Percentiles rank a stretch among this genome's conserved stretches.
Conservation (phyloP, 805 yeast species). For the Kuraishia floccosa region DNA sequence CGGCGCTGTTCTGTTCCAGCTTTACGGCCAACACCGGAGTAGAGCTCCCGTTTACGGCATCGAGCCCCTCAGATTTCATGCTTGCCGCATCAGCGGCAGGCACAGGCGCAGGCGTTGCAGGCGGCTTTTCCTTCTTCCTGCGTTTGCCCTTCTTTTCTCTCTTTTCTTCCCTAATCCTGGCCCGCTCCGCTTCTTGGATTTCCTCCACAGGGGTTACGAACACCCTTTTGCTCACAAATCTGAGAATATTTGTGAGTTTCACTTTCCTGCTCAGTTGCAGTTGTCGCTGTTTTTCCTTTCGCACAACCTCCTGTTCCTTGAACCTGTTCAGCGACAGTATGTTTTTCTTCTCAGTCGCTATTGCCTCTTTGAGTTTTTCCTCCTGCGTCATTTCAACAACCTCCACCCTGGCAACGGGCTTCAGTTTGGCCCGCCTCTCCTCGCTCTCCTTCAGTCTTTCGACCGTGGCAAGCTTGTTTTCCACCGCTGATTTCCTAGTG, state of each 20-base stretch:
- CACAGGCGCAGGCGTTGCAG: constrained; percentile 2
- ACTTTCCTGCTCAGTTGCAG: constrained; percentile 54
- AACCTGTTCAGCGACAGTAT: constrained; percentile 62
- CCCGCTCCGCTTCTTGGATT: constrained; percentile 31
- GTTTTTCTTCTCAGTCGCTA: constrained; percentile 74
- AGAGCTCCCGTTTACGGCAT: no score
- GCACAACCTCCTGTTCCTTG: constrained; percentile 74
- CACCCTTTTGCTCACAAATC: constrained; percentile 35
- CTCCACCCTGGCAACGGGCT: constrained; percentile 18
- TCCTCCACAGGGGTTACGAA: constrained; percentile 57
- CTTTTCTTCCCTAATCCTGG: constrained; percentile 8
- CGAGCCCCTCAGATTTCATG: no score
- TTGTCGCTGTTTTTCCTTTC: constrained; percentile 69
- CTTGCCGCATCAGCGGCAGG: no score
- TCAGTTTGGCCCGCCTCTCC: constrained; percentile 28
- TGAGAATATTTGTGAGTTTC: constrained; percentile 47
- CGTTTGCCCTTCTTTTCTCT: constrained; percentile 28
- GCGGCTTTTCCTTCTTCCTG: constrained; percentile 7
- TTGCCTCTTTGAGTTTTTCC: constrained; percentile 71
- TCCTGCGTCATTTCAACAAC: constrained; percentile 49
- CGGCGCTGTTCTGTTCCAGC: no score
- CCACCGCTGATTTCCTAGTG: constrained; percentile 65
- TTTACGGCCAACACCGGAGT: no score
- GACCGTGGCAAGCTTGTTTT: constrained; percentile 66
- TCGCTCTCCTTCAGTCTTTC: constrained; percentile 63